phyloP scores from a whole-genome alignment of 495 filamentous ascomycete genomes.

The Penicillium flavigenum region DNA sequence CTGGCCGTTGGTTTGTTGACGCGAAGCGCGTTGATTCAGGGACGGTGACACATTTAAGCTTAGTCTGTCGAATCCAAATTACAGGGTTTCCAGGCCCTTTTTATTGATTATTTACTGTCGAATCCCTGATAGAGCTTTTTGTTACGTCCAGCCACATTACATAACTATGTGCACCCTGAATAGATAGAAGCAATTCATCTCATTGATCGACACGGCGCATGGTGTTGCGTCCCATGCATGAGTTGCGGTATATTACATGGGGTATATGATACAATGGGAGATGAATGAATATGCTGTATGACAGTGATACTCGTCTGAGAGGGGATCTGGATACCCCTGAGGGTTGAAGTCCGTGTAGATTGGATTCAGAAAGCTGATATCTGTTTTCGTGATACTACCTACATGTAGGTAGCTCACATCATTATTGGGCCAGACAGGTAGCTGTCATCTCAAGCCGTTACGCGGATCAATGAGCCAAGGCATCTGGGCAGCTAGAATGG shows the following conservation, averaged over 20 bases:
- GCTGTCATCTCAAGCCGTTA: slow-evolving; percentile 7
- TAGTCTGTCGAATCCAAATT: background rate
- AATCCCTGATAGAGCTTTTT: slow-evolving; percentile 2
- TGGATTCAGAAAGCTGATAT: slow-evolving; percentile 10
- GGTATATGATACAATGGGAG: slow-evolving; percentile 1
- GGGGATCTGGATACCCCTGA: slow-evolving; percentile 5
- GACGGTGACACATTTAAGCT: slow-evolving; percentile 9
- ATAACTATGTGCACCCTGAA: background rate
- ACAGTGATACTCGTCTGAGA: background rate
- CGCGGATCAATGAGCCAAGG: background rate
- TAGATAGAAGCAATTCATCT: background rate
- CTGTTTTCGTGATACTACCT: slow-evolving; percentile 3
- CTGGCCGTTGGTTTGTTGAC: slow-evolving; percentile 6
- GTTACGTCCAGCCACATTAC: slow-evolving; percentile 5
- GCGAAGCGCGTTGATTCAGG: slow-evolving; percentile 5
- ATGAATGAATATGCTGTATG: slow-evolving; percentile 3
- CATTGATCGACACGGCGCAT: slow-evolving; percentile 1
- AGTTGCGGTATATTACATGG: background rate
- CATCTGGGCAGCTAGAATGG: no score
- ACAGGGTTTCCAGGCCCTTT: background rate
- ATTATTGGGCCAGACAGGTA: slow-evolving; percentile 22
- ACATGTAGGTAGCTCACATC: background rate
- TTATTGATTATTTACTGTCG: background rate
- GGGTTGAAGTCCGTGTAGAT: background rate
- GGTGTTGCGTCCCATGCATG: background rate